Evolutionary conservation across 2,329 filamentous ascomycete species (phyloP).

Genomic region (Xylariaceae sp.): DNA sequence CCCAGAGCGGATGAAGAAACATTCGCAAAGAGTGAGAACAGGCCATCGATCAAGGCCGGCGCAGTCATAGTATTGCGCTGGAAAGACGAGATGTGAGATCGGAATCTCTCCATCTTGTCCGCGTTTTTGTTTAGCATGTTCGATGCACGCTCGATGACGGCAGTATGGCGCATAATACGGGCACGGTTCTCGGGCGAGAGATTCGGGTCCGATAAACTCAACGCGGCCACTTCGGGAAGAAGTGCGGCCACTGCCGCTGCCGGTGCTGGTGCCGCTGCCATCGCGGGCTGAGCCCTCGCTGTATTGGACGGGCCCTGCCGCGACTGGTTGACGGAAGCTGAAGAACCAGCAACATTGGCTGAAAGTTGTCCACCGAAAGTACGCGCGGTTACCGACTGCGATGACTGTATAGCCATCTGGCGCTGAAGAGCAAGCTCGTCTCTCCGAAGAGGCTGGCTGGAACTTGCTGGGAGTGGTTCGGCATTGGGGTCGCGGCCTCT

Average conservation of each 20-base stretch:
- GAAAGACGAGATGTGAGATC: conserved; percentile 72
- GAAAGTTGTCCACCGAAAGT: conserved; percentile 83
- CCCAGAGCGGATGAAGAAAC: conserved; percentile 75
- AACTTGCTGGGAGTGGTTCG: conserved; percentile 69
- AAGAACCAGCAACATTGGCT: conserved; percentile 43
- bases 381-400: conserved; percentile 71
- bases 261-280: conserved; percentile 25
- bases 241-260: conserved; percentile 24
- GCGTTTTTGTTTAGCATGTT: conserved; percentile 74
- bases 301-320: not conserved
- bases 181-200: conserved; percentile 75
- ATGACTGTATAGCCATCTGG: conserved; percentile 84
- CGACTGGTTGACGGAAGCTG: conserved; percentile 34
- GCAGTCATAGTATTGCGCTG: conserved; percentile 65
- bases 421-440: conserved; percentile 90
- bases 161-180: conserved; percentile 70
- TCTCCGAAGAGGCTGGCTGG: conserved; percentile 72
- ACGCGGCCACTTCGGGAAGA: conserved; percentile 41
- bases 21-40: conserved; percentile 79
- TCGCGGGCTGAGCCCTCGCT: conserved; percentile 24
- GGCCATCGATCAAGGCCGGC: conserved; percentile 73
- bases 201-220: conserved; percentile 47
- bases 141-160: conserved; percentile 79
- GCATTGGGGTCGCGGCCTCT: conserved; percentile 78
- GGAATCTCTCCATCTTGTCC: conserved; percentile 71